Evolutionary conservation across 306 rosid species (phyloP).

Genomic region (Cucurbita maxima): DNA sequence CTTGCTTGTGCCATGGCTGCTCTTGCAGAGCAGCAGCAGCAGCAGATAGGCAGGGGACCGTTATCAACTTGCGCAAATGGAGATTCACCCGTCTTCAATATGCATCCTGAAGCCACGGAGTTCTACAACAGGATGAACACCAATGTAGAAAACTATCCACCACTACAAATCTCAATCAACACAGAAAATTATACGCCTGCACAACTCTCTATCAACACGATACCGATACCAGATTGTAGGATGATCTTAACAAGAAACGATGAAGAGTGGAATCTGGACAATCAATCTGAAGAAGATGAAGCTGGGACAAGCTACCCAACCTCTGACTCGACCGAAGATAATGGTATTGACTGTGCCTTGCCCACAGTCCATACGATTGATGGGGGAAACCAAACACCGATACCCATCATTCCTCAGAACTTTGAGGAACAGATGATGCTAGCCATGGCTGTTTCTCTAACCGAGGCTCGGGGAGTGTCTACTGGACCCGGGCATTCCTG

Average conservation of each 20-base stretch:
- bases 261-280: slow-evolving; percentile 45
- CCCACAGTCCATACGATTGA: slow-evolving; percentile 36
- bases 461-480: slow-evolving; percentile 60
- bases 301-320: slow-evolving; percentile 43
- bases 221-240: slow-evolving; percentile 19
- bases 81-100: slow-evolving; percentile 27
- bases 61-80: slow-evolving; percentile 29
- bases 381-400: slow-evolving; percentile 29
- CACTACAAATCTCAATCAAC: slow-evolving; percentile 14
- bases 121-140: slow-evolving; percentile 38
- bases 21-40: slow-evolving; percentile 97
- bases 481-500: slow-evolving; percentile 57
- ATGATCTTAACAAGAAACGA: slow-evolving; percentile 23
- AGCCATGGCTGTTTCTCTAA: slow-evolving; percentile 90
- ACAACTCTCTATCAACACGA: slow-evolving; percentile 26
- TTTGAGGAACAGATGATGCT: slow-evolving; percentile 99
- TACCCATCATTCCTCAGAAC: slow-evolving; percentile 67
- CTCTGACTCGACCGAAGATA: slow-evolving; percentile 41
- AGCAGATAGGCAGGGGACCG: slow-evolving; percentile 50
- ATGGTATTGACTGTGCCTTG: slow-evolving; percentile 19
- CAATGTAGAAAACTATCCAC: slow-evolving; percentile 38
- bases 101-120: slow-evolving; percentile 40
- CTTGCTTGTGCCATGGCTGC: slow-evolving; percentile 97
- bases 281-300: slow-evolving; percentile 42
- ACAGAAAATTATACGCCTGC: slow-evolving; percentile 31